Conservation (phyloP, 345 rosid genomes). For the Eucalyptus pauciflora region DNA sequence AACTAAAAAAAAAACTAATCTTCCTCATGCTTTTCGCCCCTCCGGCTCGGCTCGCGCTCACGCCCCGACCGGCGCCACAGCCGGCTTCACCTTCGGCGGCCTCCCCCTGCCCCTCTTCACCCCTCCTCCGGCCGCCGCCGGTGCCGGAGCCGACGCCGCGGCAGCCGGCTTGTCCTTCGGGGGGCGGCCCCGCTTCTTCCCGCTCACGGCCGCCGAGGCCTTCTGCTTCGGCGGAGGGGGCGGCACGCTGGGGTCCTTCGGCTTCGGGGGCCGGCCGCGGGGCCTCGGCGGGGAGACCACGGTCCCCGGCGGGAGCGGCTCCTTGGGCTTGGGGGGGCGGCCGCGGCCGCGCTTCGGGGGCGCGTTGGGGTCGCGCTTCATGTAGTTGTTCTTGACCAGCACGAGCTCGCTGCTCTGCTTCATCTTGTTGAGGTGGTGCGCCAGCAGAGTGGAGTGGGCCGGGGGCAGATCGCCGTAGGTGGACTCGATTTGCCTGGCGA, state of each 20-base stretch:
- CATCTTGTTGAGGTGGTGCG: slow-evolving; percentile 61
- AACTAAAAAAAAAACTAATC: neutral
- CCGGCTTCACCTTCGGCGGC: slow-evolving; percentile 77
- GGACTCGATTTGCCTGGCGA: slow-evolving; percentile 54
- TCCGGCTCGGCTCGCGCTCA: neutral
- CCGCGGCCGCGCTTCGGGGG: slow-evolving; percentile 90
- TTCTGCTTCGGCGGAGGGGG: slow-evolving; percentile 9
- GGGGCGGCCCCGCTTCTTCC: slow-evolving; percentile 27
- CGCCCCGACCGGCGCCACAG: slow-evolving; percentile 54
- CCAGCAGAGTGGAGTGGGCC: slow-evolving; percentile 44
- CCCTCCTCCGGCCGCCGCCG: slow-evolving; percentile 5
- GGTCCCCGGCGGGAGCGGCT: slow-evolving; percentile 1
- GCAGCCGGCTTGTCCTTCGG: slow-evolving; percentile 40
- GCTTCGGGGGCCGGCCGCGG: slow-evolving; percentile 29
- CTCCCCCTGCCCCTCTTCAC: slow-evolving; percentile 58
- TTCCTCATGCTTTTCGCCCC: neutral
- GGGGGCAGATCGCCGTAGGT: slow-evolving; percentile 36
- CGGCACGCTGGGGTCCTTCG: slow-evolving; percentile 18
- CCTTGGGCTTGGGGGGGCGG: slow-evolving; percentile 73
- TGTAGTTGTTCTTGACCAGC: slow-evolving; percentile 60
- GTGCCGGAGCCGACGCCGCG: neutral
- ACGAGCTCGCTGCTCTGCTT: slow-evolving; percentile 48
- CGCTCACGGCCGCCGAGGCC: neutral
- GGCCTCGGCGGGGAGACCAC: slow-evolving; percentile 38
- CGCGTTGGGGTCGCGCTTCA: slow-evolving; percentile 64